Percentiles rank a stretch among this genome's conserved stretches.
These are phyloP conservation scores for Wallacemonas sp. DNA, from an alignment of 208 protist species.

Conservation along the genomic window DNA sequence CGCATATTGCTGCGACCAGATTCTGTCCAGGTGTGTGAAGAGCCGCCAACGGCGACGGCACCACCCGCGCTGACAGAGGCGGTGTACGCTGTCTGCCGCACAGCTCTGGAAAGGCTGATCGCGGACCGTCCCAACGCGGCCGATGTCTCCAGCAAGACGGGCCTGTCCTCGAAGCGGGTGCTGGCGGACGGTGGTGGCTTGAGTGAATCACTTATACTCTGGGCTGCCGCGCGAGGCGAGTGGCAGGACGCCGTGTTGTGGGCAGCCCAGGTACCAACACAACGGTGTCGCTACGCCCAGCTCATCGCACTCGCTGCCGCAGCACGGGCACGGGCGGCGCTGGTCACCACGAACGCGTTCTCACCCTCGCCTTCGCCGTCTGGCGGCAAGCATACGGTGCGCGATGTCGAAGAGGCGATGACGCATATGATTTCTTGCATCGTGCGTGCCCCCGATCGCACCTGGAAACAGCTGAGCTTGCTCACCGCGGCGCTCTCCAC, in stretches of 20 bases:
- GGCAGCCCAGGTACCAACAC: slow-evolving; percentile 22
- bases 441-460: slow-evolving; percentile 13
- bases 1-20: slow-evolving; percentile 24
- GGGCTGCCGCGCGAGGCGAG: slow-evolving; percentile 27
- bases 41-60: neutral
- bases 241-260: slow-evolving; percentile 23
- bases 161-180: no score
- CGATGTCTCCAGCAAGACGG: no score
- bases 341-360: no score
- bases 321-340: slow-evolving; percentile 1
- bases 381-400: no score
- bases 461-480: slow-evolving; percentile 39
- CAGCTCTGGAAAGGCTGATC: no score
- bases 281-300: slow-evolving; percentile 33
- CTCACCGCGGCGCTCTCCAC: slow-evolving; percentile 20
- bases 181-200: slow-evolving; percentile 23
- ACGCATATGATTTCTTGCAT: neutral
- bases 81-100: slow-evolving; percentile 7
- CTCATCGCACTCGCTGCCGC: slow-evolving; percentile 29
- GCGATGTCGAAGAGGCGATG: neutral
- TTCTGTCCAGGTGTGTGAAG: neutral
- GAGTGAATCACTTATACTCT: slow-evolving; percentile 37
- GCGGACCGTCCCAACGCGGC: no score
- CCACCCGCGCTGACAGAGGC: slow-evolving; percentile 4
- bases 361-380: no score